phyloP scores from a whole-genome alignment of 495 filamentous ascomycete species.

The Halenospora varia region DNA sequence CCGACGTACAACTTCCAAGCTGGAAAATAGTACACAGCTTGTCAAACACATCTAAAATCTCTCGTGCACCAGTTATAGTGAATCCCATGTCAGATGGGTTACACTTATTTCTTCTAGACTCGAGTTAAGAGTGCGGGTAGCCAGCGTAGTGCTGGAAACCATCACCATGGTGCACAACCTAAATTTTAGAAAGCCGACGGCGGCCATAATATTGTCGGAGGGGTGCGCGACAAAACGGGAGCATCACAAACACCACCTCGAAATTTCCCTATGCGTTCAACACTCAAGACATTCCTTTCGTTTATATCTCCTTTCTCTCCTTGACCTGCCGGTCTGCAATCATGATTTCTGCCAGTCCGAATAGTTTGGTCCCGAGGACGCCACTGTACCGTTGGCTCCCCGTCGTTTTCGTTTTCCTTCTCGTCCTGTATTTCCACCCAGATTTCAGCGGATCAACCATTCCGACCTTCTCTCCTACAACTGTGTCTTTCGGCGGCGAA shows the following conservation, averaged over 20 bases:
- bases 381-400: constrained; percentile 10
- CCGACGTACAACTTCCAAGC: too few species aligned
- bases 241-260: background rate
- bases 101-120: background rate
- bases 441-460: constrained; percentile 5
- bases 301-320: background rate
- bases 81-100: too few species aligned
- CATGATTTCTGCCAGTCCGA: constrained; percentile 1
- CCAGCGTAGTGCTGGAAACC: background rate
- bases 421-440: constrained; percentile 10
- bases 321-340: background rate
- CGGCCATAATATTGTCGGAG: background rate
- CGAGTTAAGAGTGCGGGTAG: too few species aligned
- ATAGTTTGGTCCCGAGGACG: constrained; percentile 11
- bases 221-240: background rate
- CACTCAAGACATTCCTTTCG: background rate
- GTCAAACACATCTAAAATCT: too few species aligned
- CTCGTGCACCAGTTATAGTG: too few species aligned
- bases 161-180: background rate
- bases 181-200: background rate
- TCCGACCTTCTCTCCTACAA: background rate
- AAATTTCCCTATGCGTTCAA: background rate
- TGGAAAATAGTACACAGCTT: too few species aligned
- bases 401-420: constrained; percentile 3
- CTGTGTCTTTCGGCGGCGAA: background rate